Evolutionary conservation across 1,139 yeast genomes (phyloP), one percentile per base, ranked within the genome.

Genomic region (Trichomonascaceae sp.): DNA sequence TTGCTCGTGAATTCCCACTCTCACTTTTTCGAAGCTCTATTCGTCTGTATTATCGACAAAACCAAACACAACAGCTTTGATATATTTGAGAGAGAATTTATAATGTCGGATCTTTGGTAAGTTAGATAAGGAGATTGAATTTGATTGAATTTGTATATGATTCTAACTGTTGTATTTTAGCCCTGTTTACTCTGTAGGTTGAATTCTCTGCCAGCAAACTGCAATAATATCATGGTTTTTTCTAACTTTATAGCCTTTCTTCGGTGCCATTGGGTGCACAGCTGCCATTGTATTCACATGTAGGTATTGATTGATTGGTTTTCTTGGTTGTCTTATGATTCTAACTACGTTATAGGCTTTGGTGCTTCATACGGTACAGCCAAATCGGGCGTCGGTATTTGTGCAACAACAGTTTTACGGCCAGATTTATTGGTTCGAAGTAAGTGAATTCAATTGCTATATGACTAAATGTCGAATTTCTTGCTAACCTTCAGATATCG

Each of bases 311-410:
- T 22, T 19, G 46, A n/a, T 36, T 9, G 17, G 15, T 36, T 13
- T 9, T 13, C n/a, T 9, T 2, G 17, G 17, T n/a, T 15, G 7
- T 13, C 10, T 3, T n/a, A 32, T 32, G 15, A 36, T 36, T 32
- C 18, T 32, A 15, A 12, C 48, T 6, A 8, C n/a, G 24, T 48
- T 48, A n/a, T 36, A 50, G 52, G 52, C 74, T 87, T 91, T 68
- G 99, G 99, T 79, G 98, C 99, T 65, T 93, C 98, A 54, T 90
- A 91, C 73, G 99, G 99, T 79, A 95, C 99, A 63, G 99, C 99
- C 69, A 95, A 95, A 77, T 87, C 96, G 45, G 99, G 99, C 77
- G 96, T 93, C 61, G 99, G 99, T 83, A 91, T 95, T 70, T 90
- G 97, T 78, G 99, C 96, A 71, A 90, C 97, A 64, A 88, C 96